phyloP scores from a whole-genome alignment of 2,329 filamentous ascomycete genomes.

The Elsinoe australis region DNA sequence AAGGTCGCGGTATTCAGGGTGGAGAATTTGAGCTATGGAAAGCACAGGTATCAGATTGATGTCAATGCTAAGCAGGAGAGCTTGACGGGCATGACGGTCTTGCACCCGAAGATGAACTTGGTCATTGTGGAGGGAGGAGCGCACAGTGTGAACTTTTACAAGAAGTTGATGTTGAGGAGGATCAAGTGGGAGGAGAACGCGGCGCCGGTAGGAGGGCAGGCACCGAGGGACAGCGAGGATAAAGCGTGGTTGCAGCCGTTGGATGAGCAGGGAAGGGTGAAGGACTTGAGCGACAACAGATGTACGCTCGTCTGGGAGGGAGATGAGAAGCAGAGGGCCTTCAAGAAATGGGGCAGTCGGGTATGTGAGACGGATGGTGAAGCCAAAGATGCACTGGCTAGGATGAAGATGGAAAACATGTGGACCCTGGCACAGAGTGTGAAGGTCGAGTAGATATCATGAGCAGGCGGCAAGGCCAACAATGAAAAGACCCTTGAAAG shows the following conservation, averaged over 20 bases:
- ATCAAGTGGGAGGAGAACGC: conserved; percentile 93
- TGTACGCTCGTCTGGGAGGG: conserved; percentile 87
- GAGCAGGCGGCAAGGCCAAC: too few relatives aligned
- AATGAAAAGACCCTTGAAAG: too few relatives aligned
- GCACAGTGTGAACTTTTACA: conserved; percentile 75
- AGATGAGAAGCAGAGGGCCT: conserved; percentile 69
- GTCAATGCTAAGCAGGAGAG: conserved; percentile 85
- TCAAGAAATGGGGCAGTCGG: conserved; percentile 80
- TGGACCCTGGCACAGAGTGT: conserved; percentile 79
- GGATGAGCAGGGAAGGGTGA: conserved; percentile 68
- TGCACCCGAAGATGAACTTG: conserved; percentile 82
- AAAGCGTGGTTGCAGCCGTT: conserved; percentile 70
- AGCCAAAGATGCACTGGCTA: conserved; percentile 69
- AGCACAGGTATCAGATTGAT: conserved; percentile 87
- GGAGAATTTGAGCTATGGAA: conserved; percentile 75
- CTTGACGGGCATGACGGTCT: conserved; percentile 82
- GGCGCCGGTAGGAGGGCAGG: conserved; percentile 48
- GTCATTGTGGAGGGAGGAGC: conserved; percentile 87
- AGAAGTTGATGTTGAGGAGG: conserved; percentile 86
- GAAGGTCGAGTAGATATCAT: conserved; percentile 27
- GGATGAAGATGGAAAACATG: conserved; percentile 88
- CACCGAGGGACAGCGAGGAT: conserved; percentile 54
- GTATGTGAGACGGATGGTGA: conserved; percentile 90
- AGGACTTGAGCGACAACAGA: conserved; percentile 73
- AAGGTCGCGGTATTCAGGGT: conserved; percentile 84